phyloP scores from a whole-genome alignment of 805 yeast genomes.

The Candida silvicultrix region DNA sequence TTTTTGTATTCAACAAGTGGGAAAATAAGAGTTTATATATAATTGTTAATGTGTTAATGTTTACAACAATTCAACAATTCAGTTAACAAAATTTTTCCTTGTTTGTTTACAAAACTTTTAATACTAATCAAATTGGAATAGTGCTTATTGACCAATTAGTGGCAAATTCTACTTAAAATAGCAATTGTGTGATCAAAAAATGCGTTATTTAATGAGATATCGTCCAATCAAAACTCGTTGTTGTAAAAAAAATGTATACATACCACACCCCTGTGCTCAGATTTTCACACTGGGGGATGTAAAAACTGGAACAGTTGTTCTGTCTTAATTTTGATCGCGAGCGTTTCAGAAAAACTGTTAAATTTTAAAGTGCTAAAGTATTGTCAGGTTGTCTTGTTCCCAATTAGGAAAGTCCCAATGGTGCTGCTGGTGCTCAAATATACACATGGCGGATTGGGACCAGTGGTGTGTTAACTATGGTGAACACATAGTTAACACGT shows the following conservation, averaged over 20 bases:
- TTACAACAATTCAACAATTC: too few relatives aligned
- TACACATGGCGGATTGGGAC: background rate
- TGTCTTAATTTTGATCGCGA: background rate
- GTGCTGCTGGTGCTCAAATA: background rate
- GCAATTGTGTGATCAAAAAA: constrained; percentile 1
- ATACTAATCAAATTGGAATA: too few relatives aligned
- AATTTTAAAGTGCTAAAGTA: background rate
- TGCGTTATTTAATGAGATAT: constrained; percentile 4
- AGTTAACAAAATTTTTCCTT: too few relatives aligned
- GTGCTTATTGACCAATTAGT: background rate
- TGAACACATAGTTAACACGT: too few relatives aligned
- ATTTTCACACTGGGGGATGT: constrained; percentile 6
- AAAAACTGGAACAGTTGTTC: constrained; percentile 5
- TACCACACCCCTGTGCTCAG: constrained; percentile 4
- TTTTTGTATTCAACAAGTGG: background rate
- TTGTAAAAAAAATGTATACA: too few relatives aligned
- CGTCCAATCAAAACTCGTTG: constrained; percentile 1
- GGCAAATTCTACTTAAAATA: too few relatives aligned
- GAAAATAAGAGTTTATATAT: background rate
- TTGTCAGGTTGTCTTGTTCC: constrained; percentile 1
- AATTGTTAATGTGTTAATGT: too few relatives aligned
- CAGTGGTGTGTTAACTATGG: background rate
- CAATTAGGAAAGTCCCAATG: background rate
- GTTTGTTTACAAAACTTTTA: too few relatives aligned
- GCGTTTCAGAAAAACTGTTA: background rate